phyloP scores from a whole-genome alignment of 805 yeast species.

The Metschnikowia orientalis region DNA sequence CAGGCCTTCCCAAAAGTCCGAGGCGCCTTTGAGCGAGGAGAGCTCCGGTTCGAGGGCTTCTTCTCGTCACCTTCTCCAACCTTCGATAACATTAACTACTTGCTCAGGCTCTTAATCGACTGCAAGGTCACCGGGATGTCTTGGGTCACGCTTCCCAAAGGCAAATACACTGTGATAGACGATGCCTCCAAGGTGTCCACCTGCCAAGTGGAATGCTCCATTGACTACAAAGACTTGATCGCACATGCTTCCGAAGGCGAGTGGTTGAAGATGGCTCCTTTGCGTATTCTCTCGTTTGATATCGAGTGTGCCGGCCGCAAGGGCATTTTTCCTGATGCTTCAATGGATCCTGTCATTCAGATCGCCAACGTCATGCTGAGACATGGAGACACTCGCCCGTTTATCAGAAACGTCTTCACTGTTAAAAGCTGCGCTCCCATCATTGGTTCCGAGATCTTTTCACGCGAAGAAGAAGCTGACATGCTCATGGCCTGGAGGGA shows the following conservation, averaged over 20 bases:
- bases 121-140: constrained; percentile 93
- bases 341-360: constrained; percentile 90
- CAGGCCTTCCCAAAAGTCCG: constrained; percentile 65
- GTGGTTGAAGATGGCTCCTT: constrained; percentile 89
- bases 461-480: constrained; percentile 69
- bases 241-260: constrained; percentile 90
- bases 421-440: constrained; percentile 88
- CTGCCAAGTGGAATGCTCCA: constrained; percentile 79
- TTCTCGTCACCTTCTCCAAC: constrained; percentile 64
- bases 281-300: constrained; percentile 90
- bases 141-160: constrained; percentile 86
- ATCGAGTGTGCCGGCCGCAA: constrained; percentile 98
- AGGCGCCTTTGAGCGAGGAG: constrained; percentile 79
- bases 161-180: constrained; percentile 53
- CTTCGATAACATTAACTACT: constrained; percentile 85
- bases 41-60: constrained; percentile 57
- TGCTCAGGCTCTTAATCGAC: constrained; percentile 86
- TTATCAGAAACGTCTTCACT: constrained; percentile 91
- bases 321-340: constrained; percentile 95
- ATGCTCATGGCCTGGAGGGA: constrained; percentile 85
- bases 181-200: constrained; percentile 48
- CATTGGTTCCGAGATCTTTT: constrained; percentile 86
- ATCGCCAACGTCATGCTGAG: constrained; percentile 91
- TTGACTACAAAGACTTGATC: constrained; percentile 63
- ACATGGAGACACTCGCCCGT: constrained; percentile 82